phyloP scores from a whole-genome alignment of 306 rosid species.

The Trichosanthes truncata region DNA sequence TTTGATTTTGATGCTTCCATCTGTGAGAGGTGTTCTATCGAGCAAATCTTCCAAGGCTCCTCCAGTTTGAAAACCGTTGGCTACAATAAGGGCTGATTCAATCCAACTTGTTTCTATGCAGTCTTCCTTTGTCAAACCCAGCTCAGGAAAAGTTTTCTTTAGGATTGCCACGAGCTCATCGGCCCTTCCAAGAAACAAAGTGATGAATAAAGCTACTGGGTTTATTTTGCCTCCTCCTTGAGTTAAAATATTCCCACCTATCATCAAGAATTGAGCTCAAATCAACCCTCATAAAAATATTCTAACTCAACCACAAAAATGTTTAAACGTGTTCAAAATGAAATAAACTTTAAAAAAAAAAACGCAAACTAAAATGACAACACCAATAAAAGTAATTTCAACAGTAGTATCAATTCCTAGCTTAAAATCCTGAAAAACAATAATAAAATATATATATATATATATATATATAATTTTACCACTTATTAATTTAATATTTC shows the following conservation, averaged over 20 bases:
- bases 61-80: constrained; percentile 3
- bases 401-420: too few relatives aligned
- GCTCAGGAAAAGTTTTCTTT: constrained; percentile 37
- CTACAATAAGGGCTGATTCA: constrained; percentile 35
- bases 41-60: constrained; percentile 33
- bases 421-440: too few relatives aligned
- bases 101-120: constrained; percentile 61
- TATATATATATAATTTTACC: too few relatives aligned
- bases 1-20: constrained; percentile 45
- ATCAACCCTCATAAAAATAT: not conserved
- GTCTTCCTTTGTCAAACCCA: constrained; percentile 34
- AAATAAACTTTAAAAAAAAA: too few relatives aligned
- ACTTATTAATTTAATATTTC: too few relatives aligned
- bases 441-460: too few relatives aligned
- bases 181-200: constrained; percentile 41
- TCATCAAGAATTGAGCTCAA: not conserved
- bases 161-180: constrained; percentile 25
- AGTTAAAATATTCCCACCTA: constrained; percentile 12
- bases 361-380: too few relatives aligned
- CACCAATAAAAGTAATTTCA: too few relatives aligned
- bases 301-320: too few relatives aligned
- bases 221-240: constrained; percentile 25
- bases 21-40: constrained; percentile 23
- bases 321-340: too few relatives aligned
- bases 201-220: constrained; percentile 14